Evolutionary conservation across 441 rosid genomes (phyloP), one percentile per base, ranked within the genome.

Genomic region (Bocquillonia castaneifolia): DNA sequence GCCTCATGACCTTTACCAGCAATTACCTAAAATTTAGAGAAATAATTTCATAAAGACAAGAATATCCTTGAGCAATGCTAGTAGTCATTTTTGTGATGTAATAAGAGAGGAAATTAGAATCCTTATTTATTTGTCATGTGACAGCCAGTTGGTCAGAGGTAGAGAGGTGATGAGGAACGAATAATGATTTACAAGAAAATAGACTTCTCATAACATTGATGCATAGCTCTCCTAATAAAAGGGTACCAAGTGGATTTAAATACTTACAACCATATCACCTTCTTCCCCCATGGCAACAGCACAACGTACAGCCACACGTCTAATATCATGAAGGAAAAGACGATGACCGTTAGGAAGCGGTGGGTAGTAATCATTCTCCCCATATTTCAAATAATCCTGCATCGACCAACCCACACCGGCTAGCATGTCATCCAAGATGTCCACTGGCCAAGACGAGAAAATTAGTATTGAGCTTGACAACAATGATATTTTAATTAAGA

Each of bases 221-320:
- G n/a, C 66, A 50, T 31, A 48, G 8, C 57, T 44, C 59, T 62
- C 14, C 51, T 0, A 69, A 36, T 3, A 6, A 26, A 25, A 60
- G 64, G 22, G 57, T 25, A 39, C 52, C 25, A 29, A 51, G 68
- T 10, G 73, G 67, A 67, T 23, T 60, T 42, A n/a, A 75, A 70
- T 66, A 87, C 98, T 90, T 91, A 94, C 99, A 79, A 92, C 90
- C 85, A 90, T 74, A 68, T 92, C 98, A 10, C 96, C 98, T 85
- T 95, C 98, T 86, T 95, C 94, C 25, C 96, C 99, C 98, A 90
- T 90, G 62, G 97, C 93, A 73, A 90, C 89, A 48, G 96, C 98
- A 72, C 86, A 83, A 56, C 93, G 88, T 18, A 95, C 89, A 72
- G 98, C 98, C 73, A 90, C 95, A 63, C 86, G 87, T 74, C 99